Base-by-base conservation (phyloP, 352 stramenopile genomes). In the Globisporangium middletonii region DNA sequence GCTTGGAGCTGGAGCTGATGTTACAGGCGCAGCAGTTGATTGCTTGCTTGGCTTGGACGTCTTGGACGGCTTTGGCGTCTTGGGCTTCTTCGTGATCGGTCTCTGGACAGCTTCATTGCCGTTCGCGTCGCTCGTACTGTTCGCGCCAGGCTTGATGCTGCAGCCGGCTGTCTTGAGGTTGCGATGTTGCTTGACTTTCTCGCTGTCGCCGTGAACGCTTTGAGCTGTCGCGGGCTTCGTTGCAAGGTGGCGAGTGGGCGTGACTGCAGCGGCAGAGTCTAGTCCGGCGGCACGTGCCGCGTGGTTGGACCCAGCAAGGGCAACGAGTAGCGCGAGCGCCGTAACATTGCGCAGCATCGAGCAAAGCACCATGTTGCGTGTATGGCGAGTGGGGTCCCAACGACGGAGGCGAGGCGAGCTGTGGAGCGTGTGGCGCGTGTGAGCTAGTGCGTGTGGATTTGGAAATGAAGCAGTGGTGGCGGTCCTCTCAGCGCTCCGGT, bases 321-420 rank as follows among this genome's bases (percentile, higher is more conserved):
- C 56, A 27, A 62, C 26, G 35, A 62, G 28, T 16, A 62, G 56
- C 19, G 56, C 56, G n/a, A 62, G 41, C 49, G 56, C 56, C n/a
- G 56, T 44, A 19, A 33, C 56, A 41, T 62, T 62, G 49, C 56
- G 50, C 4, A 62, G 41, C 13, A 57, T 50, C 30, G 48, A 57
- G 41, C 56, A 48, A 27, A 62, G 56, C 38, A 62, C 56, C 56
- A 62, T 56, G 30, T 35, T 35, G 30, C 30, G 4, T 35, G 30
- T 35, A 7, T 35, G n/a, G n/a, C 8, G 30, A 35, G 30, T 35
- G 30, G 30, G 30, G 30, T 35, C 3, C 30, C 30, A 7, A 35
- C 30, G 30, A 35, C 8, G 30, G 30, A 35, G 30, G 30, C 30
- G 8, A 35, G 30, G 30, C 30, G 30, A 35, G 30, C 30, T 35